phyloP scores from a whole-genome alignment of 2,329 filamentous ascomycete species.

The Teratosphaeria pseudoeucalypti region DNA sequence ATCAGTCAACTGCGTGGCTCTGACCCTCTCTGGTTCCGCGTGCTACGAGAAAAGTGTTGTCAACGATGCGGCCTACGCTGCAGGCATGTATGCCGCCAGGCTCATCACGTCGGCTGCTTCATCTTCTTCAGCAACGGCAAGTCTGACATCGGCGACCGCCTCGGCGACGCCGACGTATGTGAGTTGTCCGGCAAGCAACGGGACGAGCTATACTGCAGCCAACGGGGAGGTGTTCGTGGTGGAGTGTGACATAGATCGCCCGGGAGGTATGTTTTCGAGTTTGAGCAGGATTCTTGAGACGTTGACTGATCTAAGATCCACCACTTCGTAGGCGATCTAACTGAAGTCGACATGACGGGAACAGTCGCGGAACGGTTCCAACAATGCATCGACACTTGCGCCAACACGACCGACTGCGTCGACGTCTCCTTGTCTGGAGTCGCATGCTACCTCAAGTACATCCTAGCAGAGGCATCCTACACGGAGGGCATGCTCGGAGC shows the following conservation, averaged over 20 bases:
- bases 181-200: not conserved
- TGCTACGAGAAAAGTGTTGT: conserved; percentile 6
- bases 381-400: not conserved
- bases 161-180: not conserved
- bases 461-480: not conserved
- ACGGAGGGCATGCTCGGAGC: conserved; percentile 3
- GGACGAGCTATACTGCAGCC: not conserved
- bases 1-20: conserved; percentile 13
- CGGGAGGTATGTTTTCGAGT: not conserved
- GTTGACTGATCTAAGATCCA: not conserved
- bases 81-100: not conserved
- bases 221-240: conserved; percentile 1
- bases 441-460: conserved; percentile 5
- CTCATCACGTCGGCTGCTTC: not conserved
- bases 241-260: not conserved
- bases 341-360: not conserved
- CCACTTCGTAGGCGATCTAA: not conserved
- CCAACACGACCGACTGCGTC: not conserved
- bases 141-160: not conserved
- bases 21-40: conserved; percentile 13
- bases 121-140: not conserved
- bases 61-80: not conserved
- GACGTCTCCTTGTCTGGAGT: not conserved
- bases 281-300: not conserved
- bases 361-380: no score